Percentiles rank a stretch among this genome's conserved stretches.
These are phyloP conservation scores for Aureobasidium sp. DNA, from an alignment of 2,329 filamentous ascomycete genomes.

Conservation along the genomic window DNA sequence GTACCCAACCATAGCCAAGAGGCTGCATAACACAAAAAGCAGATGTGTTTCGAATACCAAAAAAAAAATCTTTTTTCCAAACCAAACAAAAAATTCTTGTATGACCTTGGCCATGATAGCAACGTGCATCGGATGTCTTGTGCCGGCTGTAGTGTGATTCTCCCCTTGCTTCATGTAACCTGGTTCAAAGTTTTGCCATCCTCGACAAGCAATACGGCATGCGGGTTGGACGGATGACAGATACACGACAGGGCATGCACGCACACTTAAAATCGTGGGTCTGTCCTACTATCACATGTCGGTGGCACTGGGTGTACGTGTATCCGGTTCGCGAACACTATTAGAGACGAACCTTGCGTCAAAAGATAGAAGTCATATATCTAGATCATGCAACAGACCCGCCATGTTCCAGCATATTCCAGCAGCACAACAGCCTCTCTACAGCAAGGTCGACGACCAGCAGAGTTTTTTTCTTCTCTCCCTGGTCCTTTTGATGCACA, in stretches of 20 bases:
- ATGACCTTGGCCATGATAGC: neutral
- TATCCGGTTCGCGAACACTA: neutral
- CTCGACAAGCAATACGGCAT: neutral
- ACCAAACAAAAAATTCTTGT: neutral
- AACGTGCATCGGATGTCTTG: neutral
- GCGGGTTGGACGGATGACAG: neutral
- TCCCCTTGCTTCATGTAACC: constrained; percentile 1
- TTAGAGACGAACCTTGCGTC: neutral
- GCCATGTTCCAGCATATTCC: neutral
- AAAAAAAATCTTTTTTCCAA: neutral
- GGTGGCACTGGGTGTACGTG: neutral
- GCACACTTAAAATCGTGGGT: neutral
- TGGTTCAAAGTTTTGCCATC: neutral
- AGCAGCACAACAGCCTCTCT: neutral
- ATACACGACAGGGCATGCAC: neutral
- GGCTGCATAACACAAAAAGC: constrained; percentile 9
- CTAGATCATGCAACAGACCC: neutral
- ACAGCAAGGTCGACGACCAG: neutral
- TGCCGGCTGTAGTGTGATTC: neutral
- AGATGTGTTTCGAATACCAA: constrained; percentile 9
- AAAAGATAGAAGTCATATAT: neutral
- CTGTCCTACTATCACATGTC: neutral
- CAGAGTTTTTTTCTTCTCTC: neutral
- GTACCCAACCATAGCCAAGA: neutral
- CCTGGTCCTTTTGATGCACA: neutral